phyloP scores from a whole-genome alignment of 495 filamentous ascomycete species.

The Penicillium coffeae region DNA sequence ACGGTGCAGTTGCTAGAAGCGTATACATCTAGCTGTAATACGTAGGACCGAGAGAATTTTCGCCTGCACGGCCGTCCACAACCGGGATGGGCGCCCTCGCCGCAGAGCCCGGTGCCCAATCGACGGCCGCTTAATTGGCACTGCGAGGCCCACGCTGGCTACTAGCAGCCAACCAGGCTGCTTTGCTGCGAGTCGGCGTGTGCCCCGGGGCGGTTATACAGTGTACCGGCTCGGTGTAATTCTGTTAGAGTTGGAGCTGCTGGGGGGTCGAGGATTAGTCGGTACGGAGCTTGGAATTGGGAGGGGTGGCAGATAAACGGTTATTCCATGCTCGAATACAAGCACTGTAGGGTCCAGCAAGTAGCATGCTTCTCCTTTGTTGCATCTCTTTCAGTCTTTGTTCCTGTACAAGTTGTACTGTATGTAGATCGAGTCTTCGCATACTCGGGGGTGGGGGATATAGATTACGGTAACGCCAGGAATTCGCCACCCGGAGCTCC shows the following conservation, averaged over 20 bases:
- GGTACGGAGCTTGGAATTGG: too few species aligned
- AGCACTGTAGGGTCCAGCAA: too few species aligned
- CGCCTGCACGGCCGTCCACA: conserved; percentile 23
- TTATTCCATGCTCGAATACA: too few species aligned
- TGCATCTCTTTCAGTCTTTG: not conserved
- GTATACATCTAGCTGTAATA: too few species aligned
- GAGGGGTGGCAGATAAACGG: too few species aligned
- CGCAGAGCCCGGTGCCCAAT: conserved; percentile 8
- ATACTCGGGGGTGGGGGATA: not conserved
- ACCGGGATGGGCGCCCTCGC: conserved; percentile 21
- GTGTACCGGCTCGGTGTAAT: conserved; percentile 9
- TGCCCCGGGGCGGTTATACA: conserved; percentile 19
- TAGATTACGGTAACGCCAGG: conserved; percentile 14
- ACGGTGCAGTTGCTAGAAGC: too few species aligned
- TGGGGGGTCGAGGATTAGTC: too few species aligned
- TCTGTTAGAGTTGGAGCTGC: conserved; percentile 13
- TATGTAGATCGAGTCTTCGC: not conserved
- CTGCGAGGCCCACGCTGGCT: conserved; percentile 4
- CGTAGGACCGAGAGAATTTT: too few species aligned
- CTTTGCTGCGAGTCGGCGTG: conserved; percentile 28
- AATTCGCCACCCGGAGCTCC: conserved; percentile 27
- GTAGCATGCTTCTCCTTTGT: not conserved
- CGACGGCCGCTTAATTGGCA: conserved; percentile 6
- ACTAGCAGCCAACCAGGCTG: conserved; percentile 18
- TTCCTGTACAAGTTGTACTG: too few species aligned